Conservation (phyloP, 2,329 filamentous ascomycete species). For the Endocalyx cinctus region DNA sequence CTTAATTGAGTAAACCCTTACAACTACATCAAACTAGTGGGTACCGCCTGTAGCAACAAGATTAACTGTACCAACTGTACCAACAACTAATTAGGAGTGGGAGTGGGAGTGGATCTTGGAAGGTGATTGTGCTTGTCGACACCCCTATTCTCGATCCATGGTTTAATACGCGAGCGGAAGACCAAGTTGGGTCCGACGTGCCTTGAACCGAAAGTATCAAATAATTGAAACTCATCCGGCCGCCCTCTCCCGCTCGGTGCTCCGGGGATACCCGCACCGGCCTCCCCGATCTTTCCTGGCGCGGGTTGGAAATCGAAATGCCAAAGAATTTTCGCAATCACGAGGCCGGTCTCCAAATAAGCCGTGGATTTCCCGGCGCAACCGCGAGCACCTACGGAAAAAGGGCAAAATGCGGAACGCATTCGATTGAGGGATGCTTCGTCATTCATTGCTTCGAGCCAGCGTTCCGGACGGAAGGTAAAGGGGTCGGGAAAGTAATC, state of each 20-base stretch:
- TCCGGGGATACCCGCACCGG: constrained; percentile 3
- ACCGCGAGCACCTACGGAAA: constrained; percentile 27
- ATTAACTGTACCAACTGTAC: too few species aligned
- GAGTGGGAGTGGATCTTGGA: too few species aligned
- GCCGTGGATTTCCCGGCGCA: constrained; percentile 46
- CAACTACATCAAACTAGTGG: too few species aligned
- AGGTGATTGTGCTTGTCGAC: too few species aligned
- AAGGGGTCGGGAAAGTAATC: neutral
- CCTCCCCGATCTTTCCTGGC: constrained; percentile 1
- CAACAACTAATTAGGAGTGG: too few species aligned
- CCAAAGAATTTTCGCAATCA: constrained; percentile 36
- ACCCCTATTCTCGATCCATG: too few species aligned
- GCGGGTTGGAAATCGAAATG: constrained; percentile 30
- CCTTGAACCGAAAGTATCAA: neutral
- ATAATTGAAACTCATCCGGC: neutral
- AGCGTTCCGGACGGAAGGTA: neutral
- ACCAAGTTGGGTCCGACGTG: neutral
- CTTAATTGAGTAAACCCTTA: too few species aligned
- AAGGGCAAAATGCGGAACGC: constrained; percentile 29
- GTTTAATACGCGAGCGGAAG: too few species aligned
- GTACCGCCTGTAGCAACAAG: too few species aligned
- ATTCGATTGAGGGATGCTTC: constrained; percentile 9
- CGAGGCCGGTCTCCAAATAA: constrained; percentile 37
- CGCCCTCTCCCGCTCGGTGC: neutral
- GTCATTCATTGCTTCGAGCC: too few species aligned